These are phyloP conservation scores for Salix caprea DNA, from an alignment of 345 rosid genomes.

Conservation along the genomic window DNA sequence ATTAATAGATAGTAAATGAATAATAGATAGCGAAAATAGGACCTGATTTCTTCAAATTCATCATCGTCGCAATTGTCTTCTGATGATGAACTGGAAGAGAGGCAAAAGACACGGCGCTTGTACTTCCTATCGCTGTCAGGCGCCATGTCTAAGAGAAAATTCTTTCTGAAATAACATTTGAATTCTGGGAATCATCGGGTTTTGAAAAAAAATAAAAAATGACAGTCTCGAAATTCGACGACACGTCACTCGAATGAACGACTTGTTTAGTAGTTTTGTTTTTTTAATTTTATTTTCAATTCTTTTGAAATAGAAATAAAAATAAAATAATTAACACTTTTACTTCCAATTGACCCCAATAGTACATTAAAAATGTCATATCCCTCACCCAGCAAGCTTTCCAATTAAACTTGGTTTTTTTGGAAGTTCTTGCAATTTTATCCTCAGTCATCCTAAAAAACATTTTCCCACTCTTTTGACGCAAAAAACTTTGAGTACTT, in stretches of 20 bases:
- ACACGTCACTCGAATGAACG: neutral
- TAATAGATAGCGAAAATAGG: neutral
- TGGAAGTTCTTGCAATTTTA: no score
- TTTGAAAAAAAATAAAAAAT: neutral
- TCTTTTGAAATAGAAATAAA: neutral
- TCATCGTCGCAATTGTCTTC: slow-evolving; percentile 1
- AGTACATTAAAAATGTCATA: no score
- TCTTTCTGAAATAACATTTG: neutral
- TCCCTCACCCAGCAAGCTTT: no score
- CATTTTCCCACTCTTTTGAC: no score
- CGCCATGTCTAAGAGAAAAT: neutral
- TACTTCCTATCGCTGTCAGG: neutral
- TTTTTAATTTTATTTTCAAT: neutral
- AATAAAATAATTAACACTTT: neutral
- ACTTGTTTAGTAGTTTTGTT: neutral
- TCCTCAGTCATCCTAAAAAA: no score
- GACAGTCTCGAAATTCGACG: neutral
- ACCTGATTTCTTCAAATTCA: slow-evolving; percentile 24
- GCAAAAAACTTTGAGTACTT: no score
- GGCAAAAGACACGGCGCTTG: slow-evolving; percentile 11
- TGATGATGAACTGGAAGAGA: slow-evolving; percentile 27
- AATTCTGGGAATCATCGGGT: neutral
- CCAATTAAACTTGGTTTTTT: no score
- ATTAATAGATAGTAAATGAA: neutral
- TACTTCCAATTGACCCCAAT: no score